A percentile compares a stretch with the other conserved stretches of the same genome.
These are phyloP conservation scores for Hydnomerulius pinastri DNA, from an alignment of 768 basidiomycete genomes.

Conservation along the genomic window DNA sequence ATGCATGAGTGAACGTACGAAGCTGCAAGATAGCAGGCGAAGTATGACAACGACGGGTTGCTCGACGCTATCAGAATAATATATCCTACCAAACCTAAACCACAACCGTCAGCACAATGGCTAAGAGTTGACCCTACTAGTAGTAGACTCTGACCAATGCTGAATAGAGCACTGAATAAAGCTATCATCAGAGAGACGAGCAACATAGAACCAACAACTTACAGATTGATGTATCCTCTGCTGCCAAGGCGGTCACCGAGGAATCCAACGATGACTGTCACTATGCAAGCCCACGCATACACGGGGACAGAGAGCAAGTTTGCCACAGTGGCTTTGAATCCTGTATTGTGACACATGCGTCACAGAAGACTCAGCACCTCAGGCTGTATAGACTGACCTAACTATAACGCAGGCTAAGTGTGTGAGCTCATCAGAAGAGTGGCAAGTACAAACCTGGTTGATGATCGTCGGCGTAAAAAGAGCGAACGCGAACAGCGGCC, in stretches of 20 bases:
- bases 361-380: neutral
- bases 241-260: constrained; percentile 61
- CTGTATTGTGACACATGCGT: constrained; percentile 31
- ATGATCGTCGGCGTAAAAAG: constrained; percentile 49
- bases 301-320: constrained; percentile 79
- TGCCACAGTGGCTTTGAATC: constrained; percentile 63
- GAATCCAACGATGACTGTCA: constrained; percentile 64
- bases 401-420: constrained; percentile 4
- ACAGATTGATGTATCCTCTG: constrained; percentile 65
- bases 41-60: constrained; percentile 66
- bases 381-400: constrained; percentile 16
- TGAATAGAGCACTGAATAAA: constrained; percentile 27
- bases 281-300: constrained; percentile 70
- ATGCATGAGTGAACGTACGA: constrained; percentile 46
- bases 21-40: constrained; percentile 69
- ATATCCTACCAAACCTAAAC: constrained; percentile 55
- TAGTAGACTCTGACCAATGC: constrained; percentile 26
- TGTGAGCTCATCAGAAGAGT: neutral
- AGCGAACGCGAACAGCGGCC: constrained; percentile 57
- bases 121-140: no score
- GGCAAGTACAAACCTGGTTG: constrained; percentile 45
- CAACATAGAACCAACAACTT: constrained; percentile 18
- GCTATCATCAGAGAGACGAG: constrained; percentile 3
- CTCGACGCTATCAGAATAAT: constrained; percentile 64
- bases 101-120: constrained; percentile 1